These are phyloP conservation scores for Metschnikowia sp. DNA, from an alignment of 805 yeast species.

Conservation along the genomic window DNA sequence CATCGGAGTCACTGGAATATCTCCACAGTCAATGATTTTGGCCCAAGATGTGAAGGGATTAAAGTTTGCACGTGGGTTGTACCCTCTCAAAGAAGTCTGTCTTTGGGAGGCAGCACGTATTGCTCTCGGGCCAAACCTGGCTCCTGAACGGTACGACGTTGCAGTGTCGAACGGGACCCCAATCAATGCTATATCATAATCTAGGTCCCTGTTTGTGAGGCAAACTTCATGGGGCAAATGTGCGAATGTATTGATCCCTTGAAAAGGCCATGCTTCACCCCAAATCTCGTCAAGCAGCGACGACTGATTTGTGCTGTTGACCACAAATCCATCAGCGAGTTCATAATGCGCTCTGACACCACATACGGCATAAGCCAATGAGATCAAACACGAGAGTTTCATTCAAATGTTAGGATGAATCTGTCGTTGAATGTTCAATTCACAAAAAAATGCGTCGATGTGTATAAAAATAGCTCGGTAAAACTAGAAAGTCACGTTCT, in stretches of 20 bases:
- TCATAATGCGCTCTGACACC: constrained; percentile 8
- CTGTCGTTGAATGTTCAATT: no score
- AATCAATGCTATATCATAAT: constrained; percentile 66
- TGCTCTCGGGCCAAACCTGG: constrained; percentile 78
- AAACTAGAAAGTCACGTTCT: no score
- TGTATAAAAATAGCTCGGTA: no score
- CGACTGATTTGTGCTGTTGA: not conserved
- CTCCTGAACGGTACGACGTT: constrained; percentile 74
- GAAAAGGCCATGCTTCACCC: constrained; percentile 74
- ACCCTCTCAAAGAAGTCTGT: constrained; percentile 66
- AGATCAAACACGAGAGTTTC: not conserved
- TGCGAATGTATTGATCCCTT: constrained; percentile 69
- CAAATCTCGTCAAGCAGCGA: constrained; percentile 53
- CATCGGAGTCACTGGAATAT: constrained; percentile 59
- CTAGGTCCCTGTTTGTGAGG: constrained; percentile 42
- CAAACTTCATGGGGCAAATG: constrained; percentile 64
- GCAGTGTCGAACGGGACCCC: constrained; percentile 89
- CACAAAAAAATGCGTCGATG: no score
- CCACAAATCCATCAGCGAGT: constrained; percentile 2
- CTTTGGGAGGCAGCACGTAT: constrained; percentile 68
- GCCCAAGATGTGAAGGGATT: constrained; percentile 56
- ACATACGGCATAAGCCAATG: not conserved
- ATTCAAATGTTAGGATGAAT: no score
- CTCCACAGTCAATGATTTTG: constrained; percentile 51
- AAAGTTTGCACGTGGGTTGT: constrained; percentile 59